Evolutionary conservation across 345 rosid genomes (phyloP).

Genomic region (Pistacia vera): DNA sequence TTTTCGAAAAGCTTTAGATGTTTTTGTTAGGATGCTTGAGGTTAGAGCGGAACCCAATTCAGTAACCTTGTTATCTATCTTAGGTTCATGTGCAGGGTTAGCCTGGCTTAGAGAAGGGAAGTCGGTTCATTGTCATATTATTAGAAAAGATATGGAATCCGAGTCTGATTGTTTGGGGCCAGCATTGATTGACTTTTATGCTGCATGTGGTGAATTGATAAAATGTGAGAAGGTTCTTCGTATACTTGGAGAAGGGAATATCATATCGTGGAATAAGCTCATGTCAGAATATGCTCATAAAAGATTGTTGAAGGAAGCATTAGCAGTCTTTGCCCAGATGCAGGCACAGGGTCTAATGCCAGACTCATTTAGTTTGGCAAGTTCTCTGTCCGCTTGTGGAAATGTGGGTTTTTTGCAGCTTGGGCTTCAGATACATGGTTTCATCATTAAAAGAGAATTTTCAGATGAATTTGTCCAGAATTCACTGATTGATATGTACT

Average conservation of each 20-base stretch:
- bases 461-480: conserved; percentile 58
- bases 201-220: conserved; percentile 46
- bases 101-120: conserved; percentile 60
- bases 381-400: too few relatives aligned
- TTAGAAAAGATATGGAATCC: too few relatives aligned
- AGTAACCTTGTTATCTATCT: conserved; percentile 66
- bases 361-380: conserved; percentile 75
- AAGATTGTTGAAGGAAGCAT: conserved; percentile 56
- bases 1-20: too few relatives aligned
- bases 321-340: conserved; percentile 51
- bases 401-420: too few relatives aligned
- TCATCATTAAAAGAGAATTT: too few relatives aligned
- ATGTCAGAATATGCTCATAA: conserved; percentile 55
- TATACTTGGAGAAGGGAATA: too few relatives aligned
- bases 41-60: conserved; percentile 50
- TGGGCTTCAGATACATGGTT: conserved; percentile 76
- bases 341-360: too few relatives aligned
- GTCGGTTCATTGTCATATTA: too few relatives aligned
- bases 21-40: too few relatives aligned
- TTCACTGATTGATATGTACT: conserved; percentile 71
- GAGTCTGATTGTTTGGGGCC: conserved; percentile 58
- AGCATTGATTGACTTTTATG: conserved; percentile 64
- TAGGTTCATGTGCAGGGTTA: too few relatives aligned
- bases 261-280: conserved; percentile 72
- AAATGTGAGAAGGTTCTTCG: too few relatives aligned